These are phyloP conservation scores for Taxawa tesnikishii DNA, from an alignment of 2,329 filamentous ascomycete species.

Conservation along the genomic window DNA sequence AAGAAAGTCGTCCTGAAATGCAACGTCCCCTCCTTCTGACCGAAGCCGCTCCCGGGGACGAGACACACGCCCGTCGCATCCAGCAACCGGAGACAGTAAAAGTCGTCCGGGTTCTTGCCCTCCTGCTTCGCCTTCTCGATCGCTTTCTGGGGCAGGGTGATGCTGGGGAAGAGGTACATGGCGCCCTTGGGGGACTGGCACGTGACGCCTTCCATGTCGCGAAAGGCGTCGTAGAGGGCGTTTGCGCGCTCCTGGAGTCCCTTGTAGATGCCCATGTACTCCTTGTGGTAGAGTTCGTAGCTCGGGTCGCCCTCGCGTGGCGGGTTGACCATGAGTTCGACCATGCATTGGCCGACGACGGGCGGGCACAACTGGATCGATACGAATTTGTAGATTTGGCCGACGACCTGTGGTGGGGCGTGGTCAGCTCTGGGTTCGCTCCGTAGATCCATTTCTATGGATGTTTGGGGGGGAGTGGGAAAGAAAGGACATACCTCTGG, in stretches of 20 bases:
- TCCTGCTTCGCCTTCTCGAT: slow-evolving; percentile 61
- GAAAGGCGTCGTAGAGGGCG: slow-evolving; percentile 82
- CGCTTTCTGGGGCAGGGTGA: slow-evolving; percentile 66
- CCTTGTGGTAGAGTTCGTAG: slow-evolving; percentile 68
- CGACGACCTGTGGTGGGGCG: slow-evolving; percentile 52
- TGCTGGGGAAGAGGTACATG: slow-evolving; percentile 99
- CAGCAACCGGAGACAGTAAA: slow-evolving; percentile 83
- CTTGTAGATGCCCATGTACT: slow-evolving; percentile 72
- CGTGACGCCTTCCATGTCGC: slow-evolving; percentile 89
- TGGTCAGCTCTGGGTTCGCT: slow-evolving; percentile 6
- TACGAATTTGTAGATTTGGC: slow-evolving; percentile 97
- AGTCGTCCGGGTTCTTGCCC: slow-evolving; percentile 71
- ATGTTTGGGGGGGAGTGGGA: too few relatives aligned
- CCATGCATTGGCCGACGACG: slow-evolving; percentile 88
- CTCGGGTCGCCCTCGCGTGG: slow-evolving; percentile 73
- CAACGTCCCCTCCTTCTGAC: slow-evolving; percentile 78
- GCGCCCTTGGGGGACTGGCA: slow-evolving; percentile 82
- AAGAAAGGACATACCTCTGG: slow-evolving; percentile 17
- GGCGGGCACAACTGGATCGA: slow-evolving; percentile 94
- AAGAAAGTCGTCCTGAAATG: slow-evolving; percentile 97
- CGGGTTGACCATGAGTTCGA: slow-evolving; percentile 97
- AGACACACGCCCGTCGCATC: slow-evolving; percentile 93
- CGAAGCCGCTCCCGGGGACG: slow-evolving; percentile 85
- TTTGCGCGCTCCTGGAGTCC: slow-evolving; percentile 68
- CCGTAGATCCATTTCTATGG: not conserved